phyloP scores from a whole-genome alignment of 2,329 filamentous ascomycete genomes.

The Paraphaeosphaeria sporulosa region DNA sequence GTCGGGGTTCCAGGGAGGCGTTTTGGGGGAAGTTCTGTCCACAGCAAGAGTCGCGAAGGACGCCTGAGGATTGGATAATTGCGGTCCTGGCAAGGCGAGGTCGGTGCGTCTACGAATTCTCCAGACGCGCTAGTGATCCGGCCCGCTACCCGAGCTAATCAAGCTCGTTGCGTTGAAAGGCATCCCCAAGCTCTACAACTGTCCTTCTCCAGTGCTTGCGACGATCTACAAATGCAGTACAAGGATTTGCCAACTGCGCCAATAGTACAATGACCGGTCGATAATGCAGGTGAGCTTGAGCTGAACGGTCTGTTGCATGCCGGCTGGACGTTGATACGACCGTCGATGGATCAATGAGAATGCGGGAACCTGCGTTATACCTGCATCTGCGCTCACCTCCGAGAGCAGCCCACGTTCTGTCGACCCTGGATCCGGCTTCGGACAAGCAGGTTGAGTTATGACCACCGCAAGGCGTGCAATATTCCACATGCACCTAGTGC shows the following conservation, averaged over 20 bases:
- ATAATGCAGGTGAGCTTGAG: neutral
- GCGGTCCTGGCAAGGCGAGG: neutral
- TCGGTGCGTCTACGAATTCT: neutral
- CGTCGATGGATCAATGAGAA: neutral
- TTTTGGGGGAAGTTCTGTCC: neutral
- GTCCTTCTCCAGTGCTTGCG: neutral
- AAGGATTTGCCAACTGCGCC: neutral
- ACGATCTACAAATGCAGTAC: neutral
- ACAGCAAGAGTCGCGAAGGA: neutral
- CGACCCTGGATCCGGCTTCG: neutral
- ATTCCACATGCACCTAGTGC: neutral
- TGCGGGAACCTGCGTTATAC: neutral
- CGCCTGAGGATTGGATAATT: neutral
- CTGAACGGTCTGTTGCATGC: slow-evolving; percentile 8
- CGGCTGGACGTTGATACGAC: neutral
- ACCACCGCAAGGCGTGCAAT: neutral
- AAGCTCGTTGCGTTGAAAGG: too few species aligned
- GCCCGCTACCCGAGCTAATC: neutral
- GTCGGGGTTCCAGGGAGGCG: neutral
- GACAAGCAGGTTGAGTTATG: neutral
- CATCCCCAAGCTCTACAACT: neutral
- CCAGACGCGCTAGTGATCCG: neutral
- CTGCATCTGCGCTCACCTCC: neutral
- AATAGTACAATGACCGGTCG: neutral
- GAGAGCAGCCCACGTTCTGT: neutral